Evolutionary conservation across 805 yeast genomes (phyloP), one percentile per base, ranked within the genome.

Genomic region (Yamadazyma sp.): DNA sequence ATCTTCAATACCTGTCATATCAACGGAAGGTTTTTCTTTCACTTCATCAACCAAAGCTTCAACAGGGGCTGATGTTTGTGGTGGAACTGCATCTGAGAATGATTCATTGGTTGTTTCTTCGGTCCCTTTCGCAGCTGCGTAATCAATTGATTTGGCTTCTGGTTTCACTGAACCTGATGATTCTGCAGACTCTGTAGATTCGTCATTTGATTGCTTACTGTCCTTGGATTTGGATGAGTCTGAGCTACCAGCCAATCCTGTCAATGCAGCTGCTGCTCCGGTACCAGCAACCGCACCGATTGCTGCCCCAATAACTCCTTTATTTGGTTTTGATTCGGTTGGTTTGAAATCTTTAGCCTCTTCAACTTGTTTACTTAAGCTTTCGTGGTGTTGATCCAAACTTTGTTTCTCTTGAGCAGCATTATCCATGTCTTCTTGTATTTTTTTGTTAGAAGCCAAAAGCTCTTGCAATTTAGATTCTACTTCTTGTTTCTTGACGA

Each of bases 401-500:
- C 30, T 33, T 7, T 31, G 29, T 21, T 49, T 40, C 27, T 50
- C 48, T 28, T 46, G 41, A 25, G 42, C 48, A 8, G 46, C 44
- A 10, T 31, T 23, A 21, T 47, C 43, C 15, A 59, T 43, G 11
- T 60, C 58, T 18, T 36, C 47, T 34, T 50, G 54, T n/a, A 53
- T 40, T n/a, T 44, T 35, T 16, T 35, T 47, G 36, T 59, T 52
- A 8, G 47, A 20, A 7, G 38, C 45, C 33, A 58, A 58, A 11
- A 53, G 32, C 23, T 62, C 67, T 1, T 40, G 33, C 7, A 66
- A 45, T 27, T 56, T 44, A 21, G 40, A 33, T 42, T 56, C 58
- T 33, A 65, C 50, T 26, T 69, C 72, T 33, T 67, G 61, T 34
- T 66, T 60, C 49, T 69, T 68, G 17, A 66, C 65, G 44, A 83